phyloP scores from a whole-genome alignment of 768 basidiomycete species.

The Mycena polygramma region DNA sequence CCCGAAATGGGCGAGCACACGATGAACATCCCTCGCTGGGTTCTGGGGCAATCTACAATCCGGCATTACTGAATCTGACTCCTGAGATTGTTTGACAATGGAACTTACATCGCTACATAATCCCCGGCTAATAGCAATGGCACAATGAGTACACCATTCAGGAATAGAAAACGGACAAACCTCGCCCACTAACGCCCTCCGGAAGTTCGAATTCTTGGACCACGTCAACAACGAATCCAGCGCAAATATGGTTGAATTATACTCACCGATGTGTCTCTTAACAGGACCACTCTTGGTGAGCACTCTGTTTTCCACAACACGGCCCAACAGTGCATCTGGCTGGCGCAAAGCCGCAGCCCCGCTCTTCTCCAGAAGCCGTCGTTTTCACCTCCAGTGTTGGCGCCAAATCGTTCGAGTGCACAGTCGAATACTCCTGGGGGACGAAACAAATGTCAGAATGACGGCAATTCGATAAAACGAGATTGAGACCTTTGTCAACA shows the following conservation, averaged over 20 bases:
- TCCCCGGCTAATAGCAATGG: slow-evolving; percentile 50
- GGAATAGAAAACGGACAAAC: background rate
- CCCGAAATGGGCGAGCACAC: slow-evolving; percentile 53
- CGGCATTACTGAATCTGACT: background rate
- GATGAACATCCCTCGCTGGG: slow-evolving; percentile 52
- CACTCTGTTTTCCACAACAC: slow-evolving; percentile 53
- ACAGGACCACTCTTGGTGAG: slow-evolving; percentile 53
- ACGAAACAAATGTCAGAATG: background rate
- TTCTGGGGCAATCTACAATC: slow-evolving; percentile 54
- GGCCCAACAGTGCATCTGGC: slow-evolving; percentile 52
- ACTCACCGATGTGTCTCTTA: slow-evolving; percentile 58
- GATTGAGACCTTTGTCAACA: slow-evolving; percentile 45
- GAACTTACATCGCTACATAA: slow-evolving; percentile 58
- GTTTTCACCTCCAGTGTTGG: slow-evolving; percentile 45
- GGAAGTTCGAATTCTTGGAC: slow-evolving; percentile 52
- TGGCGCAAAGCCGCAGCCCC: slow-evolving; percentile 53
- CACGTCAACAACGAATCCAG: too few species aligned
- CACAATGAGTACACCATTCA: background rate
- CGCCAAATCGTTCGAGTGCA: slow-evolving; percentile 21
- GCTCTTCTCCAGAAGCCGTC: slow-evolving; percentile 46
- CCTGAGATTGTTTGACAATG: too few species aligned
- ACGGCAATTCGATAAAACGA: background rate
- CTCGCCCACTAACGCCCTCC: slow-evolving; percentile 46
- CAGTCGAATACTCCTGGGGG: slow-evolving; percentile 49
- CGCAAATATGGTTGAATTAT: background rate